Evolutionary conservation across 2,329 filamentous ascomycete species (phyloP).

Genomic region (Arthrinium phaeospermum): DNA sequence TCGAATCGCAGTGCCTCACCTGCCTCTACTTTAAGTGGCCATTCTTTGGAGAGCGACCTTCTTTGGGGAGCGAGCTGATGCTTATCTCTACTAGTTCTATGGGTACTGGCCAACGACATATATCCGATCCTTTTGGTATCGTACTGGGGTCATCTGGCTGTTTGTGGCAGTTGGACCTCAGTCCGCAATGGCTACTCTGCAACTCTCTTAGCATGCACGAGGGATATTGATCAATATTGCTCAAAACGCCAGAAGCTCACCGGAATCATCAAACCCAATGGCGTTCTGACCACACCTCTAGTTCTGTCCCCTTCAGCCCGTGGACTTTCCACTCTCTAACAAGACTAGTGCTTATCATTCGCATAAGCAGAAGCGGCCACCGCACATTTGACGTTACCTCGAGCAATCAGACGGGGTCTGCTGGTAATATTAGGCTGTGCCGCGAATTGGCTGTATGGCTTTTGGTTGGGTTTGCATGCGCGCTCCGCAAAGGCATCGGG

Average conservation of each 20-base stretch:
- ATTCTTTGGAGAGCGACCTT: too few relatives aligned
- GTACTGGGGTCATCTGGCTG: not conserved
- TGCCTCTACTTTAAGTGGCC: not conserved
- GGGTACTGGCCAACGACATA: not conserved
- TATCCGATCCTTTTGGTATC: not conserved
- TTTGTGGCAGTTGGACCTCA: not conserved
- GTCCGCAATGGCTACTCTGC: not conserved
- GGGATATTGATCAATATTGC: not conserved
- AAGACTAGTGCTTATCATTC: not conserved
- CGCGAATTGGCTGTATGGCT: not conserved
- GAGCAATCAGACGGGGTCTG: constrained; percentile 2
- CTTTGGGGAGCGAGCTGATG: not conserved
- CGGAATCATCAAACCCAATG: not conserved
- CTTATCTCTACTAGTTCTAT: not conserved
- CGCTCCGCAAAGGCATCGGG: constrained; percentile 1
- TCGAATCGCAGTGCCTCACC: not conserved
- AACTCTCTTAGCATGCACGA: not conserved
- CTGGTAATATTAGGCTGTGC: not conserved
- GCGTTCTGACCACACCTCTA: not conserved
- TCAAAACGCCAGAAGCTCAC: not conserved
- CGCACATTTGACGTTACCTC: not conserved
- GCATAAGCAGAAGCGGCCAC: constrained; percentile 3
- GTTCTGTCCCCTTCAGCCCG: not conserved
- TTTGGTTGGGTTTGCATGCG: not conserved
- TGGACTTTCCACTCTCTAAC: not conserved